Evolutionary conservation across 179 eudicot species (phyloP), one percentile per base, ranked within the genome.

Genomic region (Actinidia polygama): DNA sequence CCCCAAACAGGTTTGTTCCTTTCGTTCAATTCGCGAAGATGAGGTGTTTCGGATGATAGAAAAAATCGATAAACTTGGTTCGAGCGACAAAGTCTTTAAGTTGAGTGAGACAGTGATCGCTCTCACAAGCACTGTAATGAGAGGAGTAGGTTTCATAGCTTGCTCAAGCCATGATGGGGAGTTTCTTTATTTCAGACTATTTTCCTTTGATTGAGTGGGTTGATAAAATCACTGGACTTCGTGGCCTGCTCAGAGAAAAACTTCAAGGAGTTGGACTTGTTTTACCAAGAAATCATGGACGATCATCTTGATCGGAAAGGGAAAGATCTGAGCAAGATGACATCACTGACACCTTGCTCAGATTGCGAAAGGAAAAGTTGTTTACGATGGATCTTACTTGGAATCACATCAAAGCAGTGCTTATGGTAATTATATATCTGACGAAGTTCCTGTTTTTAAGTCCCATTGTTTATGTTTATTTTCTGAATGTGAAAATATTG

Each of bases 131-230:
- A 61, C 58, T 10, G 26, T 71, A 4, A 77, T 14, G 81, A 73
- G 47, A 74, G 76, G 36, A 77, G 47, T 12, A 73, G 14, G 16
- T 73, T 86, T 10, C 24, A 69, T 12, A 67, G 67, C 21, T 62
- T 80, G 8, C 57, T 86, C 80, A 80, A 49, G 58, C 62, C 1
- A 30, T 62, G 58, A 0, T 53, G 24, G 82, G 69, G 1, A 46
- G 58, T 4, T 81, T 82, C 76, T 84, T 49, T 49, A 11, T 84
- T n/a, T 62, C 78, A 24, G 89, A 87, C 59, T 78, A 81, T 70
- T 87, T 87, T 53, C 87, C 87, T 14, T 63, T 16, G 58, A 54
- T 84, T 67, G 77, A 83, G 62, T 84, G 87, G 89, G 80, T 86
- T 26, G 86, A 87, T 46, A 55, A 5, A 68, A 6, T 82, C 24